A percentile compares a stretch with the other conserved stretches of the same genome.
Evolutionary conservation across 2,329 filamentous ascomycete species (phyloP).

Genomic region (Ceratocystis smalleyi): DNA sequence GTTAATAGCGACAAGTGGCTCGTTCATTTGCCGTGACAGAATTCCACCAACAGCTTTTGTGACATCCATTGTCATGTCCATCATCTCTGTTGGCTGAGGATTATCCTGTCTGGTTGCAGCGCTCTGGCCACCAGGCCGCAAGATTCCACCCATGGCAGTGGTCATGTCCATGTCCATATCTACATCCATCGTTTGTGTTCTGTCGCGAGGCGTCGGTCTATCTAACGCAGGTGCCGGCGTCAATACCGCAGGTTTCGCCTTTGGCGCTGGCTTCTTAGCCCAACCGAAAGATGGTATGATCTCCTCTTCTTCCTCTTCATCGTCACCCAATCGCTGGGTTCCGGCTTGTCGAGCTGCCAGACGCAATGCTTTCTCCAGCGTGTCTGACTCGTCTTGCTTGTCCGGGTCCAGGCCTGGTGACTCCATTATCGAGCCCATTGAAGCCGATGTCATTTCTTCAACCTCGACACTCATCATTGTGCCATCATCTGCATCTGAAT

Average conservation of each 20-base stretch:
- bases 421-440: constrained; percentile 43
- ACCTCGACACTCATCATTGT: constrained; percentile 72
- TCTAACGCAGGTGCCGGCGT: constrained; percentile 16
- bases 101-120: neutral
- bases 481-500: constrained; percentile 53
- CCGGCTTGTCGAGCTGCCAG: constrained; percentile 62
- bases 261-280: constrained; percentile 37
- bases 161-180: constrained; percentile 43
- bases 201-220: neutral
- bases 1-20: constrained; percentile 19
- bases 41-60: constrained; percentile 73
- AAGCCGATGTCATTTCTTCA: constrained; percentile 59
- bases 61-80: constrained; percentile 92
- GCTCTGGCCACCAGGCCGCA: neutral
- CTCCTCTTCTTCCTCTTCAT: constrained; percentile 40
- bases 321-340: constrained; percentile 47
- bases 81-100: constrained; percentile 39
- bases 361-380: constrained; percentile 62
- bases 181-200: constrained; percentile 25
- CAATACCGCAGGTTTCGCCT: neutral
- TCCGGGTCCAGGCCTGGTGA: constrained; percentile 31
- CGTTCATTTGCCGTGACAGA: constrained; percentile 31
- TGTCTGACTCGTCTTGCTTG: constrained; percentile 48
- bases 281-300: constrained; percentile 64
- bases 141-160: constrained; percentile 36